Evolutionary conservation across 1,284 basidiomycete species (phyloP), one percentile per base, ranked within the genome.

Genomic region (Heterobasidion annosum): DNA sequence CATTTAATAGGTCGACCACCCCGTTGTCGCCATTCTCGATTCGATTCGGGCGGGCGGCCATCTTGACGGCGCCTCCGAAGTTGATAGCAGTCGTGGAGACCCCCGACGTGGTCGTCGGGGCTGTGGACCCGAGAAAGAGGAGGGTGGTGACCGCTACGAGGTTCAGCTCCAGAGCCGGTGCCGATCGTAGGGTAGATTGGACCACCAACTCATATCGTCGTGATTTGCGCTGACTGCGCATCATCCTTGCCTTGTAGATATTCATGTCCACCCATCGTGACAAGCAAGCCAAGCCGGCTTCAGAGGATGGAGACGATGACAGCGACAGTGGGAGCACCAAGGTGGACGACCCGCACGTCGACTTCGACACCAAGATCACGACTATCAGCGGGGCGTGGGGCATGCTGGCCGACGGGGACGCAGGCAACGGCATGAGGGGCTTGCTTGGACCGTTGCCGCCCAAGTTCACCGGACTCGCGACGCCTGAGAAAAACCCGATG

Each of bases 401-500:
- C 8, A 79, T 82, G 8, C 70, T 90, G 5, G 75, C 78, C 19
- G 65, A 76, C 9, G 45, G 45, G 12, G 16, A 16, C 16, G 45
- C 45, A n/a, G 45, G 45, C 4, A 19, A 13, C 25, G 70, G 67
- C 9, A 68, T 79, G 9, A 79, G 77, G 61, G 87, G 88, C 4
- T 61, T 89, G 1, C 66, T 78, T 42, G 83, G 88, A 0, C 59
- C 69, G 12, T 64, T 88, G 16, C 86, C 86, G 1, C 61, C 64
- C 35, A 88, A 85, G 63, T 91, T 90, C 62, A 66, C 72, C 19
- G 88, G 88, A 1, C 71, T 91, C 34, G 86, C 88, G 35, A 86
- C 79, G 16, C 88, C 88, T 1, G 88, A 88, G 68, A 89, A 90
- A 77, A 91, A 91, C 62, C 89, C 89, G 12, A 91, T 91, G 88